Evolutionary conservation across 306 rosid species (phyloP).

Genomic region (Ochetophila trinervis): DNA sequence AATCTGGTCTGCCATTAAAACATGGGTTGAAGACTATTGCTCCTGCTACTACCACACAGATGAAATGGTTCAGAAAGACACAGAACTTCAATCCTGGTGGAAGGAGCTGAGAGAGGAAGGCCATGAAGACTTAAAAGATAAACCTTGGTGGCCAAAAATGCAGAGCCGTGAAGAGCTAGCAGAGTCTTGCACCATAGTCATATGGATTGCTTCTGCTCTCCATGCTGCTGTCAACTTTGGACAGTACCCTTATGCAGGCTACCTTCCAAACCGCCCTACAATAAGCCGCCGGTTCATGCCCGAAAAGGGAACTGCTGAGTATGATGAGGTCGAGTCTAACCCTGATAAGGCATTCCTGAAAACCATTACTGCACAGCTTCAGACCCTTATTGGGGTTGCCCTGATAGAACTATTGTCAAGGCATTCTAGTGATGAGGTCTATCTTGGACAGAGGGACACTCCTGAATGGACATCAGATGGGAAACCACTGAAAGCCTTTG

Average conservation of each 20-base stretch:
- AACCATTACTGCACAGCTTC: constrained; percentile 55
- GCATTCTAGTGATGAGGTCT: constrained; percentile 56
- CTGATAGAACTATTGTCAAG: constrained; percentile 60
- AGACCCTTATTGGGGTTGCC: constrained; percentile 45
- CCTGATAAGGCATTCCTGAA: constrained; percentile 42
- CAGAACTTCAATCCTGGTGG: constrained; percentile 71
- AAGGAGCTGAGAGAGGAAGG: constrained; percentile 48
- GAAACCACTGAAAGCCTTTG: constrained; percentile 46
- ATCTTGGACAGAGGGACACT: constrained; percentile 49
- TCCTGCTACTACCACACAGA: constrained; percentile 47
- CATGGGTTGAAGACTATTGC: constrained; percentile 58
- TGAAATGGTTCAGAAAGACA: constrained; percentile 36
- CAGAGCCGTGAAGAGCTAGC: constrained; percentile 40
- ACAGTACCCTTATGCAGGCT: constrained; percentile 70
- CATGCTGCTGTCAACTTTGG: constrained; percentile 73
- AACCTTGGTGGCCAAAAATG: constrained; percentile 60
- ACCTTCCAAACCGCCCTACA: constrained; percentile 63
- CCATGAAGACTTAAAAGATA: constrained; percentile 54
- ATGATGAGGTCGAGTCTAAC: constrained; percentile 40
- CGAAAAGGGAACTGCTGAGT: constrained; percentile 46
- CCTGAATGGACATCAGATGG: constrained; percentile 64
- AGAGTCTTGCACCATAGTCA: constrained; percentile 37
- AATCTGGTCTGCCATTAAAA: constrained; percentile 53
- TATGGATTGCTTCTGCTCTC: constrained; percentile 75
- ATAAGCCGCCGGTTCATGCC: constrained; percentile 56